A percentile compares a stretch with the other conserved stretches of the same genome.
phyloP scores from a whole-genome alignment of 2,329 filamentous ascomycete genomes.

The Incumbomyces lentus region DNA sequence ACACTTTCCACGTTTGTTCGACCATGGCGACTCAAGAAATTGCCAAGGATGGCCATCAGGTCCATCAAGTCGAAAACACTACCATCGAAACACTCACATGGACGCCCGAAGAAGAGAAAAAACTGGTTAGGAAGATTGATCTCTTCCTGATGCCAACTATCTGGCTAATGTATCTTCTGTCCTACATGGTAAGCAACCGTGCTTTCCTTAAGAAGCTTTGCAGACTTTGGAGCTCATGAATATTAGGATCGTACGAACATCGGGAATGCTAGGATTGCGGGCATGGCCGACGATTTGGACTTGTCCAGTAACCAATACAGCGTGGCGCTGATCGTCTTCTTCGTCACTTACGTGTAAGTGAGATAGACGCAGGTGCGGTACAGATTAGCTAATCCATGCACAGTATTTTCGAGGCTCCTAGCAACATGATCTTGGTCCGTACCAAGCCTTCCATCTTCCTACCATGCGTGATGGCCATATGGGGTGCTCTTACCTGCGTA shows the following conservation, averaged over 20 bases:
- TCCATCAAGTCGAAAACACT: no score
- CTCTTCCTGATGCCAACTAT: constrained; percentile 37
- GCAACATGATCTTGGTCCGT: constrained; percentile 34
- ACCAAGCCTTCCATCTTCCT: constrained; percentile 10
- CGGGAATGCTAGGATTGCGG: constrained; percentile 27
- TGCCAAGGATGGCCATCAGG: no score
- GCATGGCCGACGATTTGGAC: constrained; percentile 24
- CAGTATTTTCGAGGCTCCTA: constrained; percentile 37
- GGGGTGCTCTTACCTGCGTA: constrained; percentile 31
- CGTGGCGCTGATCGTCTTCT: constrained; percentile 44
- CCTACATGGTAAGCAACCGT: constrained; percentile 29
- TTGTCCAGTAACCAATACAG: constrained; percentile 36
- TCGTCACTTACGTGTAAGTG: constrained; percentile 38
- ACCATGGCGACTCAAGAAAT: no score
- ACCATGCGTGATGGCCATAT: constrained; percentile 10
- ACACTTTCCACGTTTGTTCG: no score
- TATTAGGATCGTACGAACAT: constrained; percentile 23
- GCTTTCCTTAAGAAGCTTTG: background rate
- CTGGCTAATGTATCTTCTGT: constrained; percentile 42
- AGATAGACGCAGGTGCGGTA: no score
- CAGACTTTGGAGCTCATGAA: background rate
- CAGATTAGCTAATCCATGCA: background rate
- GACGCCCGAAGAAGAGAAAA: constrained; percentile 30
- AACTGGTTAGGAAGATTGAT: constrained; percentile 37
- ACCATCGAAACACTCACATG: background rate